These are phyloP conservation scores for Ziziphus jujuba DNA, from an alignment of 306 rosid genomes.

Conservation along the genomic window DNA sequence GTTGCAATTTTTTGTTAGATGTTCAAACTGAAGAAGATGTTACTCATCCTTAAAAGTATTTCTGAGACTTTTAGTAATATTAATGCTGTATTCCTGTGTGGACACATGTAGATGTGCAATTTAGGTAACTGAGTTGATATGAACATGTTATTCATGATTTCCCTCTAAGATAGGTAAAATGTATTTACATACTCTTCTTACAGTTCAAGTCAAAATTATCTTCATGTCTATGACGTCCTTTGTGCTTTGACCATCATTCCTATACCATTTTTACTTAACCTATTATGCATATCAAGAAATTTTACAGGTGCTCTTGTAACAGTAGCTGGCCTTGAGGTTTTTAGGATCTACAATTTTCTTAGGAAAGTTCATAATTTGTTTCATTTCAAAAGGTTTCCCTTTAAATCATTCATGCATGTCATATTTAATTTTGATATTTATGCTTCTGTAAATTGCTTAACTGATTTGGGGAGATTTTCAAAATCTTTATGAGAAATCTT, in stretches of 20 bases:
- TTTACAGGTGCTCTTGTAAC: slow-evolving; percentile 1
- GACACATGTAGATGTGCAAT: neutral
- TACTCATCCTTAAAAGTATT: too few species aligned
- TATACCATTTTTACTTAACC: neutral
- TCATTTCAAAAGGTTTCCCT: neutral
- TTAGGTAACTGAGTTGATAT: neutral
- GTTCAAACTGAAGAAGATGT: too few species aligned
- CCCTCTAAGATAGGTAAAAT: neutral
- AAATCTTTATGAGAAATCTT: neutral
- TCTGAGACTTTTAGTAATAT: too few species aligned
- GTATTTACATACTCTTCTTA: slow-evolving; percentile 2
- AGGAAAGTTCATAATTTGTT: neutral
- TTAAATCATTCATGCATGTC: slow-evolving; percentile 2
- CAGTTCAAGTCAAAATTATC: too few species aligned
- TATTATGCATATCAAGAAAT: slow-evolving; percentile 13
- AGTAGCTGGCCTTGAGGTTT: neutral
- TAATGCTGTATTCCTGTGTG: neutral
- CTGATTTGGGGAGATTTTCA: slow-evolving; percentile 8
- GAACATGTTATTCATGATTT: neutral
- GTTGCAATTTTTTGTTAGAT: too few species aligned
- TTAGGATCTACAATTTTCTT: neutral
- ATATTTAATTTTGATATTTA: neutral
- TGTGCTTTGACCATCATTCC: neutral
- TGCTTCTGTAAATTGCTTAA: neutral
- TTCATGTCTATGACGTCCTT: slow-evolving; percentile 6